Conservation (phyloP, 768 basidiomycete species). For the Asterophora lycoperdoides region DNA sequence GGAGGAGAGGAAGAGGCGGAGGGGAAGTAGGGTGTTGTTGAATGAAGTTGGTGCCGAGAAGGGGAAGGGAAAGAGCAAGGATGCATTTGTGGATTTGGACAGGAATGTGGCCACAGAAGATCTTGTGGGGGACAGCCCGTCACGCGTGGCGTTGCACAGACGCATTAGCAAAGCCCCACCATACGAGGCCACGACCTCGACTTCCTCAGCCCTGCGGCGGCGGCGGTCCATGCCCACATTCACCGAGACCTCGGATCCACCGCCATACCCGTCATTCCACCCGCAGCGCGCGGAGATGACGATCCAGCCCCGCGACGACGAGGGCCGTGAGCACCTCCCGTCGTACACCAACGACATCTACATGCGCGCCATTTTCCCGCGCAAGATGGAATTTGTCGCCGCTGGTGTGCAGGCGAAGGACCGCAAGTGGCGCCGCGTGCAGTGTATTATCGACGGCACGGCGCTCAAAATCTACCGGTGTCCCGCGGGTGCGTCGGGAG, state of each 20-base stretch:
- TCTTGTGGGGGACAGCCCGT: conserved; percentile 14
- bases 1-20: conserved; percentile 9
- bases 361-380: conserved; percentile 75
- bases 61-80: neutral
- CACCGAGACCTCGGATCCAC: conserved; percentile 53
- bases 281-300: conserved; percentile 18
- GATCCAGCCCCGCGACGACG: conserved; percentile 65
- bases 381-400: conserved; percentile 88
- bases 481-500: conserved; percentile 37
- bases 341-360: conserved; percentile 78
- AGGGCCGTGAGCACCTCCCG: conserved; percentile 79
- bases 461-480: conserved; percentile 71
- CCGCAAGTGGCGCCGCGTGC: conserved; percentile 84
- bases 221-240: conserved; percentile 71
- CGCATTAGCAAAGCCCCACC: conserved; percentile 29
- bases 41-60: neutral
- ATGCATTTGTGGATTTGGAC: too few relatives aligned
- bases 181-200: conserved; percentile 25
- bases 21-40: neutral
- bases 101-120: conserved; percentile 15
- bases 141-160: conserved; percentile 11
- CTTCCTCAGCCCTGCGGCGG: conserved; percentile 39
- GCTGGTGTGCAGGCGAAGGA: conserved; percentile 88
- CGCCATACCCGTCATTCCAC: conserved; percentile 55
- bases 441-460: conserved; percentile 94